Base-by-base conservation (phyloP, 208 protist genomes). In the Leishmania gerbilli region DNA sequence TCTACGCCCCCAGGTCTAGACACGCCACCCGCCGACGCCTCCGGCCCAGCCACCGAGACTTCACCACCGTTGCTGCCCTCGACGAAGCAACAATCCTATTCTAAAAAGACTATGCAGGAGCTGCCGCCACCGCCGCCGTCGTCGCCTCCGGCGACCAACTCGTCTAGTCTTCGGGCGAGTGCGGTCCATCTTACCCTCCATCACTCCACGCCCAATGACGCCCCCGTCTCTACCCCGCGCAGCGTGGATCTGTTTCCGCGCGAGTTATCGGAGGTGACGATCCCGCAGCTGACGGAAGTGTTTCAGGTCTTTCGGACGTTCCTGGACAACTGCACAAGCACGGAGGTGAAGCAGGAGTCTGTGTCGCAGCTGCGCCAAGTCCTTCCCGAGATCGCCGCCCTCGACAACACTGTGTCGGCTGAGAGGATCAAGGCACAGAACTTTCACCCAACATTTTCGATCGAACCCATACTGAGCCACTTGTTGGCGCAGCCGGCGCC, bases 381-480 rank as follows among this genome's bases (percentile, higher is more conserved):
- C 31, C 86, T 87, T 40, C 74, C 80, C 9, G 80, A 71, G 17
- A 79, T 93, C 40, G 89, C 87, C n/a, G 83, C 83, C 11, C 75
- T 83, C 13, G 69, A 84, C 62, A 82, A 86, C 21, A 64, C 49
- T 17, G 78, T 82, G 24, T 80, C 78, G 55, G 64, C 62, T 15
- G 75, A 74, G 74, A 81, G 72, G 69, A 56, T 90, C 17, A 71
- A 67, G 45, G 27, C 76, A 3, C 62, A 83, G 55, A 72, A 77
- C 58, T 92, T 92, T 49, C 80, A 88, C 77, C 84, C 82, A 1
- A 84, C 82, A 47, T 88, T 88, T 58, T 65, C 53, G 51, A 88
- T 92, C 69, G 68, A 84, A 68, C 67, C 75, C 21, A 60, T 97
- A 69, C 85, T 97, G n/a, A 77, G 85, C n/a, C 74, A 82, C 56